Evolutionary conservation across 208 protist species (phyloP).

Genomic region (Endotrypanum monterogeii): DNA sequence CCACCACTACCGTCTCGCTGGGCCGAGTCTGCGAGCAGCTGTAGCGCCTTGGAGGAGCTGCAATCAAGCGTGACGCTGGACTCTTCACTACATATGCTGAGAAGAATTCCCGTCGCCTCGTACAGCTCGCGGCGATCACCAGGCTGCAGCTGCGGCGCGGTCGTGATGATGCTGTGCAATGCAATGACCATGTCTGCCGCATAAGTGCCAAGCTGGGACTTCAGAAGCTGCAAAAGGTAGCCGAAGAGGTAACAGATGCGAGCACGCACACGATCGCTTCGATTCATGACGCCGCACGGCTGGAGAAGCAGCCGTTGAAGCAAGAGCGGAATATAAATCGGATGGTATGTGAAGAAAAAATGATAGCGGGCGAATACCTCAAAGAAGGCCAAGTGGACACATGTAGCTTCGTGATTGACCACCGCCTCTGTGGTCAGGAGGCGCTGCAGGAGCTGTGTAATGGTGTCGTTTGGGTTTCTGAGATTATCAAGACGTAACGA

Average conservation of each 20-base stretch:
- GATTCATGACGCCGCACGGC: conserved; percentile 69
- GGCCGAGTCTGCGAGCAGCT: conserved; percentile 3
- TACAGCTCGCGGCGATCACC: conserved; percentile 71
- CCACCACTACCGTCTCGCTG: neutral
- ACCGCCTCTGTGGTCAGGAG: conserved; percentile 54
- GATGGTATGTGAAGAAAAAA: conserved; percentile 69
- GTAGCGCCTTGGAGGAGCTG: conserved; percentile 10
- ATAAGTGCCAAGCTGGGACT: conserved; percentile 37
- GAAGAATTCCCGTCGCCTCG: conserved; percentile 65
- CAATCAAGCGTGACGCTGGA: neutral
- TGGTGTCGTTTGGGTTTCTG: conserved; percentile 33
- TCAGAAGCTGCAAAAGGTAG: conserved; percentile 65
- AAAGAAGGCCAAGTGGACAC: conserved; percentile 80
- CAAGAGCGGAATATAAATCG: conserved; percentile 51
- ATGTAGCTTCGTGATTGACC: conserved; percentile 22
- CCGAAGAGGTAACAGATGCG: conserved; percentile 78
- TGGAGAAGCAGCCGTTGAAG: conserved; percentile 70
- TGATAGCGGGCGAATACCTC: conserved; percentile 76
- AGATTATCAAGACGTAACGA: conserved; percentile 55
- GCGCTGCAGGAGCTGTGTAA: conserved; percentile 50
- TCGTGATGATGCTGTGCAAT: conserved; percentile 54
- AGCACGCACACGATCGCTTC: conserved; percentile 48
- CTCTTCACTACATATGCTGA: conserved; percentile 42
- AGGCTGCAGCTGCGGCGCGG: conserved; percentile 36
- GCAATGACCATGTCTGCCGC: conserved; percentile 63